These are phyloP conservation scores for Heimioporus sp. DNA, from an alignment of 768 basidiomycete genomes.

Conservation along the genomic window DNA sequence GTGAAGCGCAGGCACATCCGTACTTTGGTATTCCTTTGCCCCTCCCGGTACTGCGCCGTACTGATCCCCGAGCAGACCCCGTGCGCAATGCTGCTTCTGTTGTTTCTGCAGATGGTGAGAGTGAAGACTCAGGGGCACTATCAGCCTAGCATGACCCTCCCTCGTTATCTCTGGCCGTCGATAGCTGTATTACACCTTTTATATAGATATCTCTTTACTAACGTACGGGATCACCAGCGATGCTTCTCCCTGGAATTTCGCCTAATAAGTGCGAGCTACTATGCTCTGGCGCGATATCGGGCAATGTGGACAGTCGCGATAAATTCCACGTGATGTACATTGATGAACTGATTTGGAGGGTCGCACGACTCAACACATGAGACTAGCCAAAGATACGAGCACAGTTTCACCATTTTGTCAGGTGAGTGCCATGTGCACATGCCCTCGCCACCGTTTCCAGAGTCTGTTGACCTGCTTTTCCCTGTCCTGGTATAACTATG, in stretches of 20 bases:
- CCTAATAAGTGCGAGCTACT: constrained; percentile 20
- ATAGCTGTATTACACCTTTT: constrained; percentile 33
- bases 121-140: constrained; percentile 44
- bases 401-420: constrained; percentile 1
- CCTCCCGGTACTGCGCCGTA: constrained; percentile 11
- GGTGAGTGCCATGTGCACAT: constrained; percentile 16
- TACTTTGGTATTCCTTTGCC: constrained; percentile 70
- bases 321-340: constrained; percentile 12
- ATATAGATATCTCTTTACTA: constrained; percentile 31
- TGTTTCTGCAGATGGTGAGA: constrained; percentile 56
- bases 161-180: constrained; percentile 24
- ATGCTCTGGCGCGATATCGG: constrained; percentile 7
- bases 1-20: constrained; percentile 88
- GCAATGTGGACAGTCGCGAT: not conserved
- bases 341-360: constrained; percentile 5
- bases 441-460: not conserved
- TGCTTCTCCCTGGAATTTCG: constrained; percentile 12
- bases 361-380: constrained; percentile 8
- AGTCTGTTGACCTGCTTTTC: not conserved
- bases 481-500: constrained; percentile 3
- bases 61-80: constrained; percentile 50
- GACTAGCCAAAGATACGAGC: constrained; percentile 4
- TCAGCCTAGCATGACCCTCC: constrained; percentile 28
- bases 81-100: constrained; percentile 50
- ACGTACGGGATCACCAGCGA: constrained; percentile 20